These are phyloP conservation scores for Gastrolobium bilobum DNA, from an alignment of 306 rosid species.

Conservation along the genomic window DNA sequence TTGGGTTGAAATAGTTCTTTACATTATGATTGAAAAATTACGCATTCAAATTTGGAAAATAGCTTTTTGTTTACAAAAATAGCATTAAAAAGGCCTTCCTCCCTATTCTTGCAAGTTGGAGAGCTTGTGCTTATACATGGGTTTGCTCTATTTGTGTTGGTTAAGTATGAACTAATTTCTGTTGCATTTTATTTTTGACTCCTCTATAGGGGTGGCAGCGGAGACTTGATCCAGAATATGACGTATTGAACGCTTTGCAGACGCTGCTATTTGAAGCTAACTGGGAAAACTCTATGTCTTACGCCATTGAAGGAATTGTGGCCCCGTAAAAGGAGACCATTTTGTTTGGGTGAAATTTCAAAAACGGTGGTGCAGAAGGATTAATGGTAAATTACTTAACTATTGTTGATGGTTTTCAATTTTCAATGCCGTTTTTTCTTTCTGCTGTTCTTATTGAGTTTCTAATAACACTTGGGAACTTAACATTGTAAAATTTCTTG, in stretches of 20 bases:
- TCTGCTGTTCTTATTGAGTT: not conserved
- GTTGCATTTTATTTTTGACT: conserved; percentile 21
- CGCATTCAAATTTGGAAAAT: too few relatives aligned
- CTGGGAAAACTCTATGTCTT: conserved; percentile 69
- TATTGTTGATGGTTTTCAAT: not conserved
- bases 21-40: too few relatives aligned
- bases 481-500: conserved; percentile 2
- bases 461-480: conserved; percentile 9
- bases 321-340: conserved; percentile 62
- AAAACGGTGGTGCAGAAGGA: not conserved
- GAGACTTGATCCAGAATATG: conserved; percentile 81
- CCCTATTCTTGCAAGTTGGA: too few relatives aligned
- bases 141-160: not conserved
- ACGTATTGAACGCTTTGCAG: conserved; percentile 68
- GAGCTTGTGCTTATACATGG: too few relatives aligned
- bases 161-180: conserved; percentile 25
- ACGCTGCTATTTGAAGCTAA: conserved; percentile 71
- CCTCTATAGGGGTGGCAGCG: conserved; percentile 82
- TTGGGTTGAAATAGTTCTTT: too few relatives aligned
- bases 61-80: too few relatives aligned
- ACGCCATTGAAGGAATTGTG: conserved; percentile 71
- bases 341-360: conserved; percentile 13
- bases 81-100: too few relatives aligned
- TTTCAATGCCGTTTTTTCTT: conserved; percentile 3
- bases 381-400: conserved; percentile 26